A percentile compares a stretch with the other conserved stretches of the same genome.
phyloP scores from a whole-genome alignment of 371 early-diverging fungal genomes.

The Mortierella sp. region DNA sequence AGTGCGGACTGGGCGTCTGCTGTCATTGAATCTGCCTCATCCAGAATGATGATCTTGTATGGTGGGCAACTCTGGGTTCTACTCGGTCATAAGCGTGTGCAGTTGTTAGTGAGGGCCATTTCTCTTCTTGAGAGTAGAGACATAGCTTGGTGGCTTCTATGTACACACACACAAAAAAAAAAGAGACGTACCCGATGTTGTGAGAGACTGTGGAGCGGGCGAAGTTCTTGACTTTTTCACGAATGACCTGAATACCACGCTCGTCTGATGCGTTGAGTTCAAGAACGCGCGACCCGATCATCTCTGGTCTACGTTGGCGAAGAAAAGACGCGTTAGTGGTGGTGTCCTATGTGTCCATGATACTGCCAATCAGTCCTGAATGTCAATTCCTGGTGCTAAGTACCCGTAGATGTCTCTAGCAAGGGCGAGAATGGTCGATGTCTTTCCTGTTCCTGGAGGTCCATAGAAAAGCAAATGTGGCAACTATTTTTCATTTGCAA shows the following conservation, averaged over 20 bases:
- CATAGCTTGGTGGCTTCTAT: too few species aligned
- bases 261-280: conserved; percentile 99
- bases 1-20: conserved; percentile 98
- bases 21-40: conserved; percentile 99
- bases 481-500: conserved; percentile 65
- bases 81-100: not conserved
- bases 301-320: conserved; percentile 72
- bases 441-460: conserved; percentile 99
- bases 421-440: conserved; percentile 96
- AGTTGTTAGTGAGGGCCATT: not conserved
- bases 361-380: not conserved
- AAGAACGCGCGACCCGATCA: conserved; percentile 85
- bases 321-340: not conserved
- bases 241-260: conserved; percentile 96
- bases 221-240: conserved; percentile 98
- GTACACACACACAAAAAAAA: too few species aligned
- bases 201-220: conserved; percentile 80
- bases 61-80: conserved; percentile 78
- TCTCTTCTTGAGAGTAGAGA: not conserved
- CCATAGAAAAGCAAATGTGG: conserved; percentile 99
- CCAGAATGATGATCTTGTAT: conserved; percentile 98
- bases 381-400: not conserved
- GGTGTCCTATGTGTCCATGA: not conserved
- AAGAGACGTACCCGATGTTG: conserved; percentile 59
- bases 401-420: conserved; percentile 93